These are phyloP conservation scores for Penicillium olsonii DNA, from an alignment of 2,329 filamentous ascomycete genomes.

Conservation along the genomic window DNA sequence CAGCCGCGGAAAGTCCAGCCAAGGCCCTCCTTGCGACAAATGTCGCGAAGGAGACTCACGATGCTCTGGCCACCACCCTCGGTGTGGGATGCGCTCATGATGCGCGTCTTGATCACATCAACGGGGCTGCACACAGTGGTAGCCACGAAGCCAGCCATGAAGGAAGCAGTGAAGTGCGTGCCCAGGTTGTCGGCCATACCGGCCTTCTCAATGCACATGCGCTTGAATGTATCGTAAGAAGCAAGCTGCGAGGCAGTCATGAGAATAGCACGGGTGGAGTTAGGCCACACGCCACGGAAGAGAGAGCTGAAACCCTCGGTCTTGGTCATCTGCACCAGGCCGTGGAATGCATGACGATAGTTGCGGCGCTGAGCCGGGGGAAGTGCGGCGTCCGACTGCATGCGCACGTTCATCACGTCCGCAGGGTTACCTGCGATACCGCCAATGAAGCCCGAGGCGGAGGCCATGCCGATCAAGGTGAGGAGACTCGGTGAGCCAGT, in stretches of 20 bases:
- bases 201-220: constrained; percentile 53
- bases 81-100: constrained; percentile 58
- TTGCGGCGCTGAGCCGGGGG: constrained; percentile 73
- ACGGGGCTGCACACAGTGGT: constrained; percentile 68
- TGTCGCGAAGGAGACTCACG: constrained; percentile 52
- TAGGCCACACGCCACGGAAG: constrained; percentile 74
- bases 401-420: constrained; percentile 95
- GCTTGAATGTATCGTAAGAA: constrained; percentile 66
- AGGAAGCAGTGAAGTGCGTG: constrained; percentile 64
- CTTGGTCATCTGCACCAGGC: constrained; percentile 80
- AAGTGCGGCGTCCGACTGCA: constrained; percentile 89
- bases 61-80: constrained; percentile 48
- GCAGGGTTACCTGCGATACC: constrained; percentile 91
- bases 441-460: constrained; percentile 80
- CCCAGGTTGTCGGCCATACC: constrained; percentile 57
- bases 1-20: constrained; percentile 68
- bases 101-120: constrained; percentile 66
- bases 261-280: constrained; percentile 62
- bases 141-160: constrained; percentile 66
- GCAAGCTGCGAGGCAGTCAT: constrained; percentile 67
- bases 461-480: constrained; percentile 79
- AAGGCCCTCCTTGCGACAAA: constrained; percentile 59
- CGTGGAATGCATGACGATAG: constrained; percentile 86
- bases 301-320: constrained; percentile 76
- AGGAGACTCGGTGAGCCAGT: constrained; percentile 65